A percentile compares a stretch with the other conserved stretches of the same genome.
These are phyloP conservation scores for Solanum acaule DNA, from an alignment of 257 asterid species.

Conservation along the genomic window DNA sequence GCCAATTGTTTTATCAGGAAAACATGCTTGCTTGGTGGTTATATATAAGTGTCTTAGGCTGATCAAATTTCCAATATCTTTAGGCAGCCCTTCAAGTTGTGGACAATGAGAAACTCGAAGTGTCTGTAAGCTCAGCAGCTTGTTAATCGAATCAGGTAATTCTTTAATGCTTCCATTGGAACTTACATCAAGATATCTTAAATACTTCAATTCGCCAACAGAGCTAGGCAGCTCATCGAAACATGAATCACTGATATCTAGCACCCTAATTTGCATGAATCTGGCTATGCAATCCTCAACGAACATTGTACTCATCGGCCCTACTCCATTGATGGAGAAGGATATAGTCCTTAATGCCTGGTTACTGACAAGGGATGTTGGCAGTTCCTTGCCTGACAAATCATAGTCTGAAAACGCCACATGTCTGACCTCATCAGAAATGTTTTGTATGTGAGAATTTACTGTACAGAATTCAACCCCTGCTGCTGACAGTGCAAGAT, in stretches of 20 bases:
- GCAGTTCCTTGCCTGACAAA: not conserved
- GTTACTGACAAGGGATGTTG: not conserved
- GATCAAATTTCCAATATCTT: not conserved
- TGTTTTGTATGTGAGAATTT: not conserved
- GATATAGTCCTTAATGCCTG: not conserved
- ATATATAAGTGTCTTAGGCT: not conserved
- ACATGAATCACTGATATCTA: not conserved
- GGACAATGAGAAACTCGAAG: not conserved
- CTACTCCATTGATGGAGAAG: not conserved
- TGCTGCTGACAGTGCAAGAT: not conserved
- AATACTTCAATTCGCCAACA: not conserved
- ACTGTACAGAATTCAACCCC: not conserved
- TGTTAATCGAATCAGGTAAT: not conserved
- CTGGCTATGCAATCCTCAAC: not conserved
- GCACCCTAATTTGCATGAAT: not conserved
- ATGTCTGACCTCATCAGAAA: not conserved
- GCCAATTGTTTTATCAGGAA: not conserved
- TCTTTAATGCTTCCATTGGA: not conserved
- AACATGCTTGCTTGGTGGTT: not conserved
- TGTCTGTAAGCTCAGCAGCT: not conserved
- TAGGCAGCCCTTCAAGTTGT: not conserved
- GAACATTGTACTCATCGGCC: not conserved
- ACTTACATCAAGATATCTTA: slow-evolving; percentile 2
- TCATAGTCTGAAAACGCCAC: not conserved
- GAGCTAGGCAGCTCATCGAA: not conserved